A percentile compares a stretch with the other conserved stretches of the same genome.
Evolutionary conservation across 192 early-diverging fungal species (phyloP).

Genomic region (Coemansia sp.): DNA sequence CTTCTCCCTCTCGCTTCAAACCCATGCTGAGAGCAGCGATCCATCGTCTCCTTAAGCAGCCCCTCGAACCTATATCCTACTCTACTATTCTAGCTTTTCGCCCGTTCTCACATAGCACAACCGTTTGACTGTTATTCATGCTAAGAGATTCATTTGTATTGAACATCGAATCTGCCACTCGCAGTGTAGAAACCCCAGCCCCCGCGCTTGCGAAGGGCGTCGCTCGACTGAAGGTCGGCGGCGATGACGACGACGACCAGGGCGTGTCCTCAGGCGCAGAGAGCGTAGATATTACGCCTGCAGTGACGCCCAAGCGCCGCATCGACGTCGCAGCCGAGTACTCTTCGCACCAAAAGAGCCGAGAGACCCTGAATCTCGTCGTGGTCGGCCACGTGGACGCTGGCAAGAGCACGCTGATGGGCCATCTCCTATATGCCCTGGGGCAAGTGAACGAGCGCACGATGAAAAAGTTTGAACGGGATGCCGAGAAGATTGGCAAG

Average conservation of each 20-base stretch:
- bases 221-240: constrained; percentile 30
- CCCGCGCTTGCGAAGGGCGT: constrained; percentile 24
- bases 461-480: constrained; percentile 86
- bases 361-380: constrained; percentile 81
- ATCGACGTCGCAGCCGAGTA: constrained; percentile 51
- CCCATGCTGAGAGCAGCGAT: constrained; percentile 7
- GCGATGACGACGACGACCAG: constrained; percentile 35
- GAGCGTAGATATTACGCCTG: constrained; percentile 14
- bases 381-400: constrained; percentile 97
- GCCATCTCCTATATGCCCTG: constrained; percentile 86
- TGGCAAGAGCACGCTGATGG: constrained; percentile 97
- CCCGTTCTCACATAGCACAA: neutral
- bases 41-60: neutral
- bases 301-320: constrained; percentile 26
- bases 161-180: constrained; percentile 5
- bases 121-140: constrained; percentile 13
- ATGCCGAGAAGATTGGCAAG: constrained; percentile 93
- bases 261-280: constrained; percentile 14
- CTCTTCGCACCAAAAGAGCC: constrained; percentile 49
- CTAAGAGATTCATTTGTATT: constrained; percentile 13
- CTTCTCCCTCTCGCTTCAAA: neutral
- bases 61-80: neutral
- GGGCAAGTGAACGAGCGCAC: constrained; percentile 90
- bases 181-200: constrained; percentile 16
- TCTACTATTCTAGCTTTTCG: neutral